phyloP scores from a whole-genome alignment of 2,329 filamentous ascomycete genomes.

The Elsinoe necatrix region DNA sequence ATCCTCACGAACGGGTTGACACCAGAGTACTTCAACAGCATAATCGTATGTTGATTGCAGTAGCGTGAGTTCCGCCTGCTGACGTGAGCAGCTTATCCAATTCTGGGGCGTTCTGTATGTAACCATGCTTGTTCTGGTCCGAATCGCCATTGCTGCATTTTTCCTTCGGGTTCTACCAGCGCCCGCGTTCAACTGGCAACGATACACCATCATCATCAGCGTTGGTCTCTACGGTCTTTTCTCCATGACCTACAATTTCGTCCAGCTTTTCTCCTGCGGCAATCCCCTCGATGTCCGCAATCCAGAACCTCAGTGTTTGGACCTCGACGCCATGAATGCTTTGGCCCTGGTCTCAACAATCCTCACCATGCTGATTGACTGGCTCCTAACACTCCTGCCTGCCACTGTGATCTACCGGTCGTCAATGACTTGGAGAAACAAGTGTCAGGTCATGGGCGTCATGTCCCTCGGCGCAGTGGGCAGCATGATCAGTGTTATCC shows the following conservation, averaged over 20 bases:
- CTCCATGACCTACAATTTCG: not conserved
- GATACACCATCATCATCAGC: not conserved
- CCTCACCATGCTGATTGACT: not conserved
- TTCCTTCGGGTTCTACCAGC: constrained; percentile 2
- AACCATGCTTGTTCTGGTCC: not conserved
- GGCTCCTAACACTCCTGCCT: not conserved
- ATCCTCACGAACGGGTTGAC: not conserved
- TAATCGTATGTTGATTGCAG: not conserved
- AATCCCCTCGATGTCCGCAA: not conserved
- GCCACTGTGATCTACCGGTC: not conserved
- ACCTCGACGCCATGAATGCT: not conserved
- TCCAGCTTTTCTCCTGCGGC: not conserved
- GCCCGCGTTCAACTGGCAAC: not conserved
- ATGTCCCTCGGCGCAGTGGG: not conserved
- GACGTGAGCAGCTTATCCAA: not conserved
- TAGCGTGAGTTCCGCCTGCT: not conserved
- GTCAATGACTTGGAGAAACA: not conserved
- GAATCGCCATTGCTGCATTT: constrained; percentile 1
- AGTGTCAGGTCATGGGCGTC: constrained; percentile 1
- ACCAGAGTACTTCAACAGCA: not conserved
- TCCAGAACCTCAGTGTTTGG: not conserved
- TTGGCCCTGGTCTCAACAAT: not conserved
- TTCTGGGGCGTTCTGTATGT: not conserved
- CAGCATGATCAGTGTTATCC: not conserved
- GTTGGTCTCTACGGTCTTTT: not conserved